Evolutionary conservation across 106 monocot species (phyloP).

Genomic region (Chionographis japonica): DNA sequence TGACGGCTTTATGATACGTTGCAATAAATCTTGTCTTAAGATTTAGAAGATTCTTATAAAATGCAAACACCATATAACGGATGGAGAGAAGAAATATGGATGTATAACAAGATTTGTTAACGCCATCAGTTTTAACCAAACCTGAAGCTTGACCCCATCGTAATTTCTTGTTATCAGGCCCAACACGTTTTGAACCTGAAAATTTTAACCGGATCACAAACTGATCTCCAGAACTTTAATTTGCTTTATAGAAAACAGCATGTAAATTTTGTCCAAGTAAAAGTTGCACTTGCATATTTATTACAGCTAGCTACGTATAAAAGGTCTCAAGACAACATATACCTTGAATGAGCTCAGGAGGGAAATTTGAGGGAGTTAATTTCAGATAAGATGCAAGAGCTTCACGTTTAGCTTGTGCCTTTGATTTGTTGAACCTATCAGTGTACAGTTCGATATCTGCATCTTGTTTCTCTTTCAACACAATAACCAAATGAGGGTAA

Average conservation of each 20-base stretch:
- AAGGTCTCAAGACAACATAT: background rate
- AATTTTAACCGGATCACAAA: background rate
- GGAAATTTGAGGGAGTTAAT: slow-evolving; percentile 58
- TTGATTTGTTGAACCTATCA: slow-evolving; percentile 24
- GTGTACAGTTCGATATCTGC: slow-evolving; percentile 27
- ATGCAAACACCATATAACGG: background rate
- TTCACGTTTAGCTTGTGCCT: slow-evolving; percentile 29
- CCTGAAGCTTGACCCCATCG: slow-evolving; percentile 53
- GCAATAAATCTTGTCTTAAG: no score
- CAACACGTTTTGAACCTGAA: slow-evolving; percentile 42
- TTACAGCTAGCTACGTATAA: no score
- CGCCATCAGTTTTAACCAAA: slow-evolving; percentile 14
- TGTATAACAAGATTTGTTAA: background rate
- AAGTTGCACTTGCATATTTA: no score
- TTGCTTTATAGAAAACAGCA: no score
- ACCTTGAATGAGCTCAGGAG: slow-evolving; percentile 67
- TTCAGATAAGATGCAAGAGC: slow-evolving; percentile 40
- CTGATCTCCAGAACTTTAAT: no score
- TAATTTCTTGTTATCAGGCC: slow-evolving; percentile 38
- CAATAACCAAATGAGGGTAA: background rate
- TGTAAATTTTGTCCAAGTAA: no score
- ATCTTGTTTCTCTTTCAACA: slow-evolving; percentile 23
- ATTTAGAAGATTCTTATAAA: background rate
- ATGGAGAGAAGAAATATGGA: background rate
- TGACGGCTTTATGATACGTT: no score